Evolutionary conservation across 1,139 yeast genomes (phyloP).

Genomic region (Lodderomyces parapsilosis): DNA sequence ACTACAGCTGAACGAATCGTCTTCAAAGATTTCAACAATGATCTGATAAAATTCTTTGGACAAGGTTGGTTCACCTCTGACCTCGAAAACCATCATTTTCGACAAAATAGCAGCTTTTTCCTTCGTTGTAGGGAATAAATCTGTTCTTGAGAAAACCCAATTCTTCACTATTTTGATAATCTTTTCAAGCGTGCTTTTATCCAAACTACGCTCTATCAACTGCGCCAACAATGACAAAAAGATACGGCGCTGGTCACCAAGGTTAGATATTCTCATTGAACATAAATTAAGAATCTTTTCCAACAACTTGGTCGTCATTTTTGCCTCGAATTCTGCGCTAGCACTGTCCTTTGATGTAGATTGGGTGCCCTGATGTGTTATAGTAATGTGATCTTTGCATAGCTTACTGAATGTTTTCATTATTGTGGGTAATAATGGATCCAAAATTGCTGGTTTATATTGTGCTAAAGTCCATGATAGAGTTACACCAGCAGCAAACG

Average conservation of each 20-base stretch:
- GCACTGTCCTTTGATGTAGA: conserved; percentile 21
- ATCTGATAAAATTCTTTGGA: conserved; percentile 83
- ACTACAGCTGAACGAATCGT: conserved; percentile 73
- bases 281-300: conserved; percentile 77
- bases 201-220: conserved; percentile 84
- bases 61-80: conserved; percentile 78
- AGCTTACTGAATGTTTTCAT: conserved; percentile 87
- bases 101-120: conserved; percentile 94
- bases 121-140: conserved; percentile 89
- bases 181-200: conserved; percentile 69
- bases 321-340: conserved; percentile 64
- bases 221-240: conserved; percentile 86
- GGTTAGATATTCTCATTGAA: conserved; percentile 73
- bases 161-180: conserved; percentile 76
- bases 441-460: conserved; percentile 70
- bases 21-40: conserved; percentile 84
- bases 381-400: conserved; percentile 84
- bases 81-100: conserved; percentile 92
- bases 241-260: conserved; percentile 92
- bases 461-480: conserved; percentile 81
- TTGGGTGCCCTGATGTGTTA: conserved; percentile 53
- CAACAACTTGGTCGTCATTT: conserved; percentile 71
- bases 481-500: conserved; percentile 88
- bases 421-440: conserved; percentile 68
- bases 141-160: conserved; percentile 87